Percentiles rank a stretch among this genome's conserved stretches.
These are phyloP conservation scores for Globisporangium radiosum DNA, from an alignment of 352 stramenopile genomes.

Conservation along the genomic window DNA sequence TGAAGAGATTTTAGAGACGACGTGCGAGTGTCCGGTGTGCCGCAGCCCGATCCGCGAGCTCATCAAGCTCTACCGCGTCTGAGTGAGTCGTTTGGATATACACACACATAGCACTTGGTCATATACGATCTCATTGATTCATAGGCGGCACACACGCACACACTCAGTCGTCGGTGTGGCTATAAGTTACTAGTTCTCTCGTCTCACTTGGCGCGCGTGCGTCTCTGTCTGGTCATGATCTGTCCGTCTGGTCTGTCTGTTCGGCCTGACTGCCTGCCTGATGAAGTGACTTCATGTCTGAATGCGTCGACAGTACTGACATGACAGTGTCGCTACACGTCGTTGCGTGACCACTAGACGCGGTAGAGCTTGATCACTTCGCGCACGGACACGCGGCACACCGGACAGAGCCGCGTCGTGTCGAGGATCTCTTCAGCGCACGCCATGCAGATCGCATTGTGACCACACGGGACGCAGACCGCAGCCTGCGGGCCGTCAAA, in stretches of 20 bases:
- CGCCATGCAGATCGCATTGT: constrained; percentile 84
- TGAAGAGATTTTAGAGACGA: constrained; percentile 51
- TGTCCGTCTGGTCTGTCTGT: too few relatives aligned
- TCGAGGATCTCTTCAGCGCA: constrained; percentile 64
- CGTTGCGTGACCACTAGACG: constrained; percentile 19
- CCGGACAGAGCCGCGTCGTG: constrained; percentile 56
- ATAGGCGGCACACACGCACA: not conserved
- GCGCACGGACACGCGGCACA: constrained; percentile 67
- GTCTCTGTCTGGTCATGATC: not conserved
- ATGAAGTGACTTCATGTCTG: too few relatives aligned
- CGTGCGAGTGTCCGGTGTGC: constrained; percentile 67
- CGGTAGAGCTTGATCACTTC: constrained; percentile 76
- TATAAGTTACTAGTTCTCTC: not conserved
- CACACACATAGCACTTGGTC: too few relatives aligned
- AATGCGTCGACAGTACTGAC: too few relatives aligned
- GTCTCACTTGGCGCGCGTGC: too few relatives aligned
- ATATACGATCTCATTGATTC: too few relatives aligned
- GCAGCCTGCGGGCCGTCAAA: constrained; percentile 71
- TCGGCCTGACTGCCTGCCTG: too few relatives aligned
- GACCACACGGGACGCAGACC: constrained; percentile 78
- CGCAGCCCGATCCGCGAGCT: constrained; percentile 58
- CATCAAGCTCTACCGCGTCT: constrained; percentile 78
- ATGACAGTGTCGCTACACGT: too few relatives aligned
- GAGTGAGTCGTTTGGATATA: not conserved
- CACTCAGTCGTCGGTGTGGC: not conserved